Conservation (phyloP, 73 alveolate genomes). For the Symbiodinium natans region DNA sequence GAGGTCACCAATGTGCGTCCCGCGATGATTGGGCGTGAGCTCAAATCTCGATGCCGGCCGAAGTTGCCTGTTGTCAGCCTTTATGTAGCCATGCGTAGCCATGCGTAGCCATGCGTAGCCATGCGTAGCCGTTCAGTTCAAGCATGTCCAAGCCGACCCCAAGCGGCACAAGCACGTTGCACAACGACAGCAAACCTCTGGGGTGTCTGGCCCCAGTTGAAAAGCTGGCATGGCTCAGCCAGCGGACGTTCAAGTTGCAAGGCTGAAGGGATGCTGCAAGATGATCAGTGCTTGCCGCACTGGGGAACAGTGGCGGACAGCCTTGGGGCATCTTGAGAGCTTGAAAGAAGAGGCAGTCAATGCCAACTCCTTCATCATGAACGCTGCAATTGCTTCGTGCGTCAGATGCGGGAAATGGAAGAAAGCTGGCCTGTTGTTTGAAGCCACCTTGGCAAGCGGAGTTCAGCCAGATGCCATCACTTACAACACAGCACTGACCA, state of each 20-base stretch:
- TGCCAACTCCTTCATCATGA: neutral
- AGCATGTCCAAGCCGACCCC: too few species aligned
- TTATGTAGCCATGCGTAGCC: too few species aligned
- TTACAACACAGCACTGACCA: neutral
- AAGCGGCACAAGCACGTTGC: too few species aligned
- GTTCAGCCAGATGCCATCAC: neutral
- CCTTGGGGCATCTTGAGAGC: neutral
- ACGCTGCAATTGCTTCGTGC: neutral
- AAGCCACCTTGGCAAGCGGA: neutral
- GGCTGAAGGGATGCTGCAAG: slow-evolving; percentile 9
- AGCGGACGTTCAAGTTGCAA: too few species aligned
- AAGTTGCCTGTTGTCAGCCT: too few species aligned
- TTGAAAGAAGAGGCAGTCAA: neutral
- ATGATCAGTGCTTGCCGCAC: neutral
- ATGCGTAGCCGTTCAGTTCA: too few species aligned
- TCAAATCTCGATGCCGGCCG: too few species aligned
- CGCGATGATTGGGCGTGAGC: too few species aligned
- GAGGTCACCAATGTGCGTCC: neutral
- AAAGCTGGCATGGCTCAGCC: too few species aligned
- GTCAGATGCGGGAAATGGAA: neutral
- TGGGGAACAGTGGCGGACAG: neutral
- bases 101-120: too few species aligned
- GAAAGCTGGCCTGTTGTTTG: neutral
- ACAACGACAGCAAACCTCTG: too few species aligned
- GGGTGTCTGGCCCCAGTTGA: too few species aligned